These are phyloP conservation scores for Xerophyta viscosa DNA, from an alignment of 106 monocot genomes.

Conservation along the genomic window DNA sequence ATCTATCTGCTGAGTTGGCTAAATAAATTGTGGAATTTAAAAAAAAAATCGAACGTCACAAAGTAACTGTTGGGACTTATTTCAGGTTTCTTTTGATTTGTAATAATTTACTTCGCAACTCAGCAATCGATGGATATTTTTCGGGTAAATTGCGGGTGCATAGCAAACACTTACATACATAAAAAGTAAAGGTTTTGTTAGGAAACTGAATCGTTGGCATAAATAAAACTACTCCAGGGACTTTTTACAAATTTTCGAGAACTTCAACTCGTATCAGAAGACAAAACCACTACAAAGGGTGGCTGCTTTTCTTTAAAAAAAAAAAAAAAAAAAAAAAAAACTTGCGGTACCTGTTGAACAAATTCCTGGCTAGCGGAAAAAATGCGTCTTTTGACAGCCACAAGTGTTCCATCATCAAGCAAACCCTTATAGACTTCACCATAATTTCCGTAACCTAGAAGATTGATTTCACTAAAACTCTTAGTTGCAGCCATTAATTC, in stretches of 20 bases:
- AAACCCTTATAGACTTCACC: slow-evolving; percentile 86
- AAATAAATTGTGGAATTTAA: too few relatives aligned
- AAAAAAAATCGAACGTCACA: background rate
- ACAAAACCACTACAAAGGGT: background rate
- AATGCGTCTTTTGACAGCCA: slow-evolving; percentile 72
- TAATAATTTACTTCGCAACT: background rate
- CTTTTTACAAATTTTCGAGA: background rate
- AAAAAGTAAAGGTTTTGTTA: background rate
- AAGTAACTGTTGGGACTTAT: background rate
- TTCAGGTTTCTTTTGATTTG: background rate
- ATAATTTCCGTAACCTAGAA: slow-evolving; percentile 72
- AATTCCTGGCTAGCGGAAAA: slow-evolving; percentile 40
- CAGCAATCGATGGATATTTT: background rate
- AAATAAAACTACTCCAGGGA: background rate
- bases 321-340: background rate
- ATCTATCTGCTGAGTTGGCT: too few relatives aligned
- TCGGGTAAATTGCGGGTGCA: too few relatives aligned
- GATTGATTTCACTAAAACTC: slow-evolving; percentile 57
- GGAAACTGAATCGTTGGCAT: background rate
- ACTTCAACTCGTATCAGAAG: too few relatives aligned
- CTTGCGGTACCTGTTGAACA: slow-evolving; percentile 49
- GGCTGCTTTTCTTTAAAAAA: background rate
- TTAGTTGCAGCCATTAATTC: slow-evolving; percentile 72
- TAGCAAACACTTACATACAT: background rate
- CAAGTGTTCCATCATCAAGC: slow-evolving; percentile 74